Conservation (phyloP, 148 eudicot genomes). For the Hydrangea macrophylla region DNA sequence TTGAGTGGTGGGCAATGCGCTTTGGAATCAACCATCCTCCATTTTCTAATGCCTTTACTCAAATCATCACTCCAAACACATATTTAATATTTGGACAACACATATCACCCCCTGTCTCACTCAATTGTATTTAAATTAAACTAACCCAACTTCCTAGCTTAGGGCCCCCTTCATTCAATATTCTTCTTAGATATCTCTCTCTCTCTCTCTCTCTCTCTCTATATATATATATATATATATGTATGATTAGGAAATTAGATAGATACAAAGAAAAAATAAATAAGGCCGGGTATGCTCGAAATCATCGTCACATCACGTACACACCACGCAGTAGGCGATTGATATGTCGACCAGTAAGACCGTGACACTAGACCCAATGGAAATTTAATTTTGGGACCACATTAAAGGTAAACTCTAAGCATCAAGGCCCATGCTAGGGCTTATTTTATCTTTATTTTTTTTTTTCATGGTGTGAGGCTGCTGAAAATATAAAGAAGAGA, state of each 20-base stretch:
- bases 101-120: slow-evolving; percentile 1
- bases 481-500: background rate
- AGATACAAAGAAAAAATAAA: background rate
- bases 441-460: background rate
- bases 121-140: slow-evolving; percentile 12
- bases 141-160: background rate
- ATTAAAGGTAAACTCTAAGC: background rate
- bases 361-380: slow-evolving; percentile 6
- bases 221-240: no score
- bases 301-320: background rate
- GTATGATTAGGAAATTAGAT: background rate
- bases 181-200: no score
- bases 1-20: slow-evolving; percentile 20
- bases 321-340: background rate
- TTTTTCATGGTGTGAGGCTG: background rate
- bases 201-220: no score
- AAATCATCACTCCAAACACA: slow-evolving; percentile 11
- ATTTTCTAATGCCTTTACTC: background rate
- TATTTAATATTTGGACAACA: background rate
- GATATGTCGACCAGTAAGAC: slow-evolving; percentile 7
- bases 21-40: slow-evolving; percentile 10
- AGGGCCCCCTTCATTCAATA: background rate
- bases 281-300: slow-evolving; percentile 3
- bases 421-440: slow-evolving; percentile 9
- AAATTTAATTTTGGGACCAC: background rate